Evolutionary conservation across 257 asterid genomes (phyloP).

Genomic region (Ligustrum vulgare): DNA sequence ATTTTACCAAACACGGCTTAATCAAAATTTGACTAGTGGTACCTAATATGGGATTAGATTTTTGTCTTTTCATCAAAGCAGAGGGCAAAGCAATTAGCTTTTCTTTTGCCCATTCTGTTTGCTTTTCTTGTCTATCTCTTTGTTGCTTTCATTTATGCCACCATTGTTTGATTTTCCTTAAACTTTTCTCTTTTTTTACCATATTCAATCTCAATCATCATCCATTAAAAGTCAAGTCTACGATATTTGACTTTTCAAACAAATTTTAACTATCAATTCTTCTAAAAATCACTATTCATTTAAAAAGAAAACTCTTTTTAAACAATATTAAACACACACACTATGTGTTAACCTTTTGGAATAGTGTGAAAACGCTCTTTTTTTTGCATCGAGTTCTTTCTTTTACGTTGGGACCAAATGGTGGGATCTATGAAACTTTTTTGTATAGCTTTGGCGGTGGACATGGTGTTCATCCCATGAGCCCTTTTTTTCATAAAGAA

Average conservation of each 20-base stretch:
- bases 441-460: slow-evolving; percentile 24
- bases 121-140: neutral
- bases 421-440: slow-evolving; percentile 37
- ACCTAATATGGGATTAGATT: neutral
- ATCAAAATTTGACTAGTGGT: neutral
- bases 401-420: slow-evolving; percentile 32
- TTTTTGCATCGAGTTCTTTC: slow-evolving; percentile 23
- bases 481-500: slow-evolving; percentile 15
- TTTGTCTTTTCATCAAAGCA: slow-evolving; percentile 20
- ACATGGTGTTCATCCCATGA: slow-evolving; percentile 17
- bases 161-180: too few relatives aligned
- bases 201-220: too few relatives aligned
- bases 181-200: too few relatives aligned
- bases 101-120: slow-evolving; percentile 12
- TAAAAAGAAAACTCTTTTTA: too few relatives aligned
- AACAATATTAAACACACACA: too few relatives aligned
- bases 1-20: too few relatives aligned
- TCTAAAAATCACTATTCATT: too few relatives aligned
- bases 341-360: slow-evolving; percentile 22
- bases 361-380: slow-evolving; percentile 26
- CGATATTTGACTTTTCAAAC: too few relatives aligned
- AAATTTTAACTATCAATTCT: too few relatives aligned
- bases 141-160: slow-evolving; percentile 1
- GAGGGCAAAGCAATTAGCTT: slow-evolving; percentile 17
- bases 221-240: too few relatives aligned